Evolutionary conservation across 1,284 basidiomycete genomes (phyloP).

Genomic region (Melampsora larici-populina): DNA sequence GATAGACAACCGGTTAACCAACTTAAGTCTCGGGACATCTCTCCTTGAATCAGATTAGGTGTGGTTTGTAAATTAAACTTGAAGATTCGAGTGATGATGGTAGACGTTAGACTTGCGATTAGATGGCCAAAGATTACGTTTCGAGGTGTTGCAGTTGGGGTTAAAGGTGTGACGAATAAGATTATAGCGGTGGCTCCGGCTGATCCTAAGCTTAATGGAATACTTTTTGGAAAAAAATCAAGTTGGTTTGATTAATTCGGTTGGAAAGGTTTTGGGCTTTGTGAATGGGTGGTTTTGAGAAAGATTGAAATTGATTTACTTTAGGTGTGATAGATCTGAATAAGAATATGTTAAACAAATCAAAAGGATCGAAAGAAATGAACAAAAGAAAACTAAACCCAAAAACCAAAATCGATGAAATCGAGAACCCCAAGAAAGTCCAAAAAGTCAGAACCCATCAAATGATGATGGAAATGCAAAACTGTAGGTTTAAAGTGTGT

Average conservation of each 20-base stretch:
- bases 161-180: conserved; percentile 8
- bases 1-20: conserved; percentile 17
- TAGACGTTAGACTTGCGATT: conserved; percentile 12
- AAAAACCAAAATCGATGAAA: background rate
- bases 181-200: conserved; percentile 26
- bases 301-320: background rate
- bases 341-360: background rate
- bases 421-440: too few species aligned
- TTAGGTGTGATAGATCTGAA: background rate
- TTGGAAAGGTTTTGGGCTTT: too few species aligned
- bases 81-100: background rate
- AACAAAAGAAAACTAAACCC: background rate
- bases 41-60: background rate
- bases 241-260: background rate
- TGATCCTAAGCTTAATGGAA: conserved; percentile 26
- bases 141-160: conserved; percentile 13
- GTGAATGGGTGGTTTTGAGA: background rate
- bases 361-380: background rate
- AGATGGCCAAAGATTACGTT: conserved; percentile 22
- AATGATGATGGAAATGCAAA: too few species aligned
- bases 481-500: too few species aligned
- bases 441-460: background rate
- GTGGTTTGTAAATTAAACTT: background rate
- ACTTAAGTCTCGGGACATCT: background rate
- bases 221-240: conserved; percentile 6